These are phyloP conservation scores for Blepharisma japonicum DNA, from an alignment of 73 alveolate genomes.

Conservation along the genomic window DNA sequence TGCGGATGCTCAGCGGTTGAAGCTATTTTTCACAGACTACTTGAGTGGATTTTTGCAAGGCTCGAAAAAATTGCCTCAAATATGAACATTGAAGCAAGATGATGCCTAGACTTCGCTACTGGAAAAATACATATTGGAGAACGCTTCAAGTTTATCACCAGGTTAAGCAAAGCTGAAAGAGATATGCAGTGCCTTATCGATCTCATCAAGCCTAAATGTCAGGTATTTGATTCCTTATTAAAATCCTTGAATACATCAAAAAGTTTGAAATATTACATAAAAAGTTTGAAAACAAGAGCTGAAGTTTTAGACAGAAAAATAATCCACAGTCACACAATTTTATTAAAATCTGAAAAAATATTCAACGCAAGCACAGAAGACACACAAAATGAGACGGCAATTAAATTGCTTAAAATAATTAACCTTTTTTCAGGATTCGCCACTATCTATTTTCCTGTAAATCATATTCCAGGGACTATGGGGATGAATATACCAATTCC, in stretches of 20 bases:
- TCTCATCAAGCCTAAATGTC: neutral
- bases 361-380: neutral
- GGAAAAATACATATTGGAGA: neutral
- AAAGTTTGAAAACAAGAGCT: neutral
- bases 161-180: neutral
- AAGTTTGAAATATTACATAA: neutral
- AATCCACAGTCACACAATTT: neutral
- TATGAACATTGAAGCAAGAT: neutral
- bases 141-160: neutral
- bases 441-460: slow-evolving; percentile 17
- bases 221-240: neutral
- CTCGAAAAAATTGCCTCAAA: neutral
- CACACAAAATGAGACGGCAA: slow-evolving; percentile 1
- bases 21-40: neutral
- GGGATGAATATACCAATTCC: slow-evolving; percentile 32
- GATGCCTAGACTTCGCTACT: neutral
- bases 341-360: slow-evolving; percentile 13
- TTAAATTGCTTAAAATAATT: neutral
- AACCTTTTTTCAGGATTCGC: slow-evolving; percentile 7
- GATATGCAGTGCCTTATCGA: neutral
- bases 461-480: slow-evolving; percentile 5
- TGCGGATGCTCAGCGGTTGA: neutral
- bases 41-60: slow-evolving; percentile 10
- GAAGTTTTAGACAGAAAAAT: neutral
- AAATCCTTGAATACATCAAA: neutral